These are phyloP conservation scores for Xylaria flabelliformis DNA, from an alignment of 495 filamentous ascomycete genomes.

Conservation along the genomic window DNA sequence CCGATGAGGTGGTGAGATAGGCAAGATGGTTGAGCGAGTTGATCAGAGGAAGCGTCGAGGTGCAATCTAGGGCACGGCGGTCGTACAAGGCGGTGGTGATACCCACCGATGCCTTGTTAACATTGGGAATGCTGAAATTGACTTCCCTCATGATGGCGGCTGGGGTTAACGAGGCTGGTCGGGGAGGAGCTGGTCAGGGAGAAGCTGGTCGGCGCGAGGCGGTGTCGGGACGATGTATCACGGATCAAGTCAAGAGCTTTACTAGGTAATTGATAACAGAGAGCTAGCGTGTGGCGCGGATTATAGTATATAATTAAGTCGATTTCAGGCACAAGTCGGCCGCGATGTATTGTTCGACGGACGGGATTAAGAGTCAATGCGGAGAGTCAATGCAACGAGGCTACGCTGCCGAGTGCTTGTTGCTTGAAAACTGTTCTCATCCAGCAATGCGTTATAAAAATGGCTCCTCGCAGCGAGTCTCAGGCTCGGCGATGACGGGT, in stretches of 20 bases:
- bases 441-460: conserved; percentile 44
- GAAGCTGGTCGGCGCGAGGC: conserved; percentile 25
- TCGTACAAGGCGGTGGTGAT: conserved; percentile 99
- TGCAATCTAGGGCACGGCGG: conserved; percentile 95
- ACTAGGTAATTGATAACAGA: neutral
- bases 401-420: conserved; percentile 17
- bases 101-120: conserved; percentile 99
- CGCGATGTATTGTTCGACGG: conserved; percentile 34
- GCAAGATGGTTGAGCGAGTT: conserved; percentile 98
- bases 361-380: conserved; percentile 40
- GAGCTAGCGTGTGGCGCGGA: conserved; percentile 16
- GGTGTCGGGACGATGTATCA: conserved; percentile 20
- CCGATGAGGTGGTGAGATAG: conserved; percentile 98
- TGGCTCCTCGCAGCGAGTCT: conserved; percentile 18
- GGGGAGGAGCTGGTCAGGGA: conserved; percentile 24
- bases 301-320: conserved; percentile 33
- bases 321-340: conserved; percentile 33
- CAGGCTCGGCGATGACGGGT: conserved; percentile 16
- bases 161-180: neutral
- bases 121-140: conserved; percentile 99
- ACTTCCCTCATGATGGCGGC: conserved; percentile 79
- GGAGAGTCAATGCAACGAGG: conserved; percentile 32
- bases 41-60: conserved; percentile 94
- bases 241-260: neutral
- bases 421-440: conserved; percentile 30